These are phyloP conservation scores for Plasmopara halstedii DNA, from an alignment of 352 stramenopile genomes.

Conservation along the genomic window DNA sequence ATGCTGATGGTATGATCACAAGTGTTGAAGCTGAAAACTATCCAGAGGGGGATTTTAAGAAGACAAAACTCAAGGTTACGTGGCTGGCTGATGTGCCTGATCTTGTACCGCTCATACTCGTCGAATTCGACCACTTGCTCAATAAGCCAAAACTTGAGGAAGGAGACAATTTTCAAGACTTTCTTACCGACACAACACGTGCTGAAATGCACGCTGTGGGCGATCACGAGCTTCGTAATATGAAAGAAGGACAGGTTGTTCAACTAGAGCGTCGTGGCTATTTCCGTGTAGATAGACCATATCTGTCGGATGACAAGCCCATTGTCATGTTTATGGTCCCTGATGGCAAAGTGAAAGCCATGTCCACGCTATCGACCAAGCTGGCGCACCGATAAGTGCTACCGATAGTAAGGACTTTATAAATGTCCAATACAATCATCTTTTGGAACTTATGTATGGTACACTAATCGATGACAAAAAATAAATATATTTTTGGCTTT, in stretches of 20 bases:
- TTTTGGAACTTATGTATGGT: not conserved
- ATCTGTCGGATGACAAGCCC: conserved; percentile 88
- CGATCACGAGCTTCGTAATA: conserved; percentile 93
- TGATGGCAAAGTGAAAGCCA: conserved; percentile 93
- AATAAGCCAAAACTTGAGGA: conserved; percentile 99
- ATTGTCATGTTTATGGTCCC: conserved; percentile 98
- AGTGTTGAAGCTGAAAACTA: conserved; percentile 70
- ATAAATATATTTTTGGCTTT: no score
- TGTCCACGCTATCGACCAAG: conserved; percentile 82
- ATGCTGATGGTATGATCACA: conserved; percentile 37
- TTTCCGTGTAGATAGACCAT: conserved; percentile 90
- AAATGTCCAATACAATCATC: no score
- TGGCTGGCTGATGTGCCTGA: conserved; percentile 92
- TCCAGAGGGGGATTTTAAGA: conserved; percentile 89
- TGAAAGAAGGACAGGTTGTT: conserved; percentile 94
- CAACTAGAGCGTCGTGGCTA: conserved; percentile 98
- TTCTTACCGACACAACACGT: conserved; percentile 93
- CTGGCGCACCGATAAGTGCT: conserved; percentile 1
- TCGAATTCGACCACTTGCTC: conserved; percentile 99
- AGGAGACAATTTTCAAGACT: conserved; percentile 96
- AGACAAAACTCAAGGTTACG: conserved; percentile 95
- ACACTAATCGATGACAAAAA: conserved; percentile 6
- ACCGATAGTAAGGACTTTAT: no score
- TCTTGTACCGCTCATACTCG: conserved; percentile 84
- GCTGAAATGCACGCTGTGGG: conserved; percentile 91